phyloP scores from a whole-genome alignment of 768 basidiomycete genomes.

The Hypsizygus marmoreus region DNA sequence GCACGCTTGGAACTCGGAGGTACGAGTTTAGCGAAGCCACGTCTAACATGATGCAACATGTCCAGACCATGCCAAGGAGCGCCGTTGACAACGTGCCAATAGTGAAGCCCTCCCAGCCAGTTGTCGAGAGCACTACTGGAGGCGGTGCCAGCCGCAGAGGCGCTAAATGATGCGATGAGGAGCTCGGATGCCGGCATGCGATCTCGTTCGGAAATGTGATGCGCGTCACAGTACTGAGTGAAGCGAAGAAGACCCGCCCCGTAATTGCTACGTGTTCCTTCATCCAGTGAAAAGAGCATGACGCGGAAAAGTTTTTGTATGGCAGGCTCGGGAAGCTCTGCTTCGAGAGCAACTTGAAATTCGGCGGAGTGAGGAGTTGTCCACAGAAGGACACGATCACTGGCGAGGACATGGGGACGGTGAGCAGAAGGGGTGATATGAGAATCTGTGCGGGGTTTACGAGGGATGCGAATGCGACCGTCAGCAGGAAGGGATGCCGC shows the following conservation, averaged over 20 bases:
- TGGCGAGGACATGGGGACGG: slow-evolving; percentile 19
- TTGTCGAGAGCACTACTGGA: slow-evolving; percentile 1
- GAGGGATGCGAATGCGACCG: slow-evolving; percentile 5
- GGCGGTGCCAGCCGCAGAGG: too few relatives aligned
- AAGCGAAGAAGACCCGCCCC: slow-evolving; percentile 35
- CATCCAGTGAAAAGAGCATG: too few relatives aligned
- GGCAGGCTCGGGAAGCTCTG: neutral
- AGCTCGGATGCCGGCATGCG: slow-evolving; percentile 34
- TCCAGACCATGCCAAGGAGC: neutral
- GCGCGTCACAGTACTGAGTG: slow-evolving; percentile 37
- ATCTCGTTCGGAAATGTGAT: slow-evolving; percentile 24
- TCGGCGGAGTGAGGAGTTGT: slow-evolving; percentile 13
- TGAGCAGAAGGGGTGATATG: slow-evolving; percentile 6
- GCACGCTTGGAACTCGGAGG: slow-evolving; percentile 1
- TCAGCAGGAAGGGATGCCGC: slow-evolving; percentile 5
- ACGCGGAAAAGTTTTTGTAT: too few relatives aligned
- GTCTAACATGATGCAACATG: slow-evolving; percentile 1
- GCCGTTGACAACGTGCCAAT: slow-evolving; percentile 11
- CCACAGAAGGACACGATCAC: slow-evolving; percentile 16
- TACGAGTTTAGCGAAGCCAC: neutral
- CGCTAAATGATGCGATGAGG: slow-evolving; percentile 35
- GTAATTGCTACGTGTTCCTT: slow-evolving; percentile 28
- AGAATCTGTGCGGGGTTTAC: neutral
- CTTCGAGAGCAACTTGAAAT: slow-evolving; percentile 2
- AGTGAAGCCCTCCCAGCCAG: slow-evolving; percentile 6